Base-by-base conservation (phyloP, 352 stramenopile genomes). In the Blastocystis sp. region DNA sequence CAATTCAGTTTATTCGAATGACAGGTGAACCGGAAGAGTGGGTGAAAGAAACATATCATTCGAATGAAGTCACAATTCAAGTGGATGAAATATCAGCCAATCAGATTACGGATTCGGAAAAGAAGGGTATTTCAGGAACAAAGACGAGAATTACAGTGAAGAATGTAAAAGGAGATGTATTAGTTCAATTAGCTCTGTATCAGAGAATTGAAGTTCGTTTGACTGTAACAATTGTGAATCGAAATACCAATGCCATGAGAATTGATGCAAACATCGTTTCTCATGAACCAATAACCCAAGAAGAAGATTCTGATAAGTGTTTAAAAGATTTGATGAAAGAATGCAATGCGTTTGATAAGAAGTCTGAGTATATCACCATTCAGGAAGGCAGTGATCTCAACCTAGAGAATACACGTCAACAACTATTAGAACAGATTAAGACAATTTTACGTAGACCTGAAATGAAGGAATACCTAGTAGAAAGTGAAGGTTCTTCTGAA, bases 241-340 rank as follows among this genome's bases (percentile, higher is more conserved):
- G 7, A 39, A 69, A 69, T 39, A 69, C 59, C 5, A 69, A 69
- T 43, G 39, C 14, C 6, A 69, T 69, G 59, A 32, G 39, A 21
- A 43, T 69, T n/a, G 14, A 32, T 21, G 59, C 24, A 21, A 16
- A 6, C 21, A n/a, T 69, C 7, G 24, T 69, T 5, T 7, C n/a
- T 11, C 5, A 69, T 6, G 59, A 43, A 69, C 21, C 24, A 14
- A 4, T 32, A 19, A 21, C 16, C 2, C 24, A 32, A 46, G 14
- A 69, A 43, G 32, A 39, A 46, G 59, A 80, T 19, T 54, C 29
- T 42, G 59, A 56, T n/a, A n/a, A n/a, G 43, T n/a, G 11, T 24
- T 42, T 80, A 7, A n/a, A 61, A 9, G 21, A 80, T 14, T 27
- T 80, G 69, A 21, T 63, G 14, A 58, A 80, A 24, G 24, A 80